These are phyloP conservation scores for Pythium sukuiense DNA, from an alignment of 352 stramenopile genomes.

Conservation along the genomic window DNA sequence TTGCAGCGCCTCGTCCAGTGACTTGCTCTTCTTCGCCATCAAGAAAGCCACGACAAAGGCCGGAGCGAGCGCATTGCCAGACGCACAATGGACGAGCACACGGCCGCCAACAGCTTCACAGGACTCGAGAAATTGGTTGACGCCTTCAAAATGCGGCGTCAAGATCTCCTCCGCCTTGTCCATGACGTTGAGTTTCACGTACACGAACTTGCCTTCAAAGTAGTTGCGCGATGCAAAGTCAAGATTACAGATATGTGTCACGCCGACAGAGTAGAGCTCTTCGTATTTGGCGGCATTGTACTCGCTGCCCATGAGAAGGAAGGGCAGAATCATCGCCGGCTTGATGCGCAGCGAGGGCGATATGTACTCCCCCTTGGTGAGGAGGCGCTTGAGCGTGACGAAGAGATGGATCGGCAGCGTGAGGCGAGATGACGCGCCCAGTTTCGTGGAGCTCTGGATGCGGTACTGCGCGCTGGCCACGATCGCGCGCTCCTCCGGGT, in stretches of 20 bases:
- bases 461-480: constrained; percentile 30
- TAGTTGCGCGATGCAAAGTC: constrained; percentile 32
- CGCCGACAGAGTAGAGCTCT: constrained; percentile 24
- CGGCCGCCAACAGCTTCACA: constrained; percentile 25
- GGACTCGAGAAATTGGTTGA: constrained; percentile 25
- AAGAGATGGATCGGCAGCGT: constrained; percentile 18
- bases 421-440: background rate
- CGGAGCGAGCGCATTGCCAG: constrained; percentile 24
- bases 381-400: constrained; percentile 16
- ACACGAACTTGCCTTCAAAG: constrained; percentile 37
- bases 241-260: constrained; percentile 34
- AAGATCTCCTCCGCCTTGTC: constrained; percentile 21
- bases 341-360: background rate
- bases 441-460: constrained; percentile 12
- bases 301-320: constrained; percentile 26
- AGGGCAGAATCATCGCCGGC: constrained; percentile 18
- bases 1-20: constrained; percentile 19
- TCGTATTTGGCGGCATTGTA: constrained; percentile 28
- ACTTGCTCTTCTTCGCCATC: constrained; percentile 24
- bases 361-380: constrained; percentile 5
- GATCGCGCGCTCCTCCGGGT: constrained; percentile 27
- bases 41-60: constrained; percentile 31
- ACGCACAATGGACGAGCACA: constrained; percentile 26
- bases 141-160: constrained; percentile 23
- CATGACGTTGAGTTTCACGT: constrained; percentile 30